Conservation (phyloP, 2,329 filamentous ascomycete species). For the Madurella mycetomatis region DNA sequence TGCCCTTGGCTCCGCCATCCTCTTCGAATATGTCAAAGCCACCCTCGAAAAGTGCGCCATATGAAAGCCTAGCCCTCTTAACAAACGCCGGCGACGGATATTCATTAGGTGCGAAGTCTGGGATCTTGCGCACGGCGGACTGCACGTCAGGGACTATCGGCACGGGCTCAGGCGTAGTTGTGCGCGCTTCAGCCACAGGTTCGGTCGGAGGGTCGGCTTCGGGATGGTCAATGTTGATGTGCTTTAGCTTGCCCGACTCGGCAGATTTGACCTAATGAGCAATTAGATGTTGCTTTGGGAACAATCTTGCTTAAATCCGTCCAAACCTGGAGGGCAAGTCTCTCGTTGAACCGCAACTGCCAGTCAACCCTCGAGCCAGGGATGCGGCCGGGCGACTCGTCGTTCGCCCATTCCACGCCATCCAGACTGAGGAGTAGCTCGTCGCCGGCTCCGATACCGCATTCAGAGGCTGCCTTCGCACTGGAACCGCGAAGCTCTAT, state of each 20-base stretch:
- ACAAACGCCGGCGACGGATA: conserved; percentile 78
- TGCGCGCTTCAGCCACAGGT: conserved; percentile 18
- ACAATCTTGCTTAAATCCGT: not conserved
- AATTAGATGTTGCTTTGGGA: conserved; percentile 1
- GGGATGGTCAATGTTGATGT: conserved; percentile 52
- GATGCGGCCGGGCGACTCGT: conserved; percentile 43
- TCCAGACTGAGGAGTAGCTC: conserved; percentile 64
- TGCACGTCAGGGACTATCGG: not conserved
- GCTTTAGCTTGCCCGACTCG: conserved; percentile 44
- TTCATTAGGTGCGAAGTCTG: conserved; percentile 42
- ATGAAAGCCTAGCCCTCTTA: conserved; percentile 65
- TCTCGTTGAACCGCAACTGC: conserved; percentile 53
- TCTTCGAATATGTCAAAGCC: conserved; percentile 67
- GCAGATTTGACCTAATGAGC: conserved; percentile 38
- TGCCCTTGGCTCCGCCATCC: conserved; percentile 55
- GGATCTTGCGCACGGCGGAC: conserved; percentile 26
- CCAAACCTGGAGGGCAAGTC: conserved; percentile 45
- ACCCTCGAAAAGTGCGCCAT: conserved; percentile 61
- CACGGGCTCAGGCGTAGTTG: conserved; percentile 19
- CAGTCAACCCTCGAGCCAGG: conserved; percentile 52
- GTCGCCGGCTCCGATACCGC: conserved; percentile 73
- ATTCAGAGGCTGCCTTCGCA: conserved; percentile 64
- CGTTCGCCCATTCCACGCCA: conserved; percentile 62
- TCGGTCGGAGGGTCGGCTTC: conserved; percentile 11
- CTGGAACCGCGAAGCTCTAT: conserved; percentile 67